Conservation (phyloP, 768 basidiomycete species). For the Gymnopilus dilepis region DNA sequence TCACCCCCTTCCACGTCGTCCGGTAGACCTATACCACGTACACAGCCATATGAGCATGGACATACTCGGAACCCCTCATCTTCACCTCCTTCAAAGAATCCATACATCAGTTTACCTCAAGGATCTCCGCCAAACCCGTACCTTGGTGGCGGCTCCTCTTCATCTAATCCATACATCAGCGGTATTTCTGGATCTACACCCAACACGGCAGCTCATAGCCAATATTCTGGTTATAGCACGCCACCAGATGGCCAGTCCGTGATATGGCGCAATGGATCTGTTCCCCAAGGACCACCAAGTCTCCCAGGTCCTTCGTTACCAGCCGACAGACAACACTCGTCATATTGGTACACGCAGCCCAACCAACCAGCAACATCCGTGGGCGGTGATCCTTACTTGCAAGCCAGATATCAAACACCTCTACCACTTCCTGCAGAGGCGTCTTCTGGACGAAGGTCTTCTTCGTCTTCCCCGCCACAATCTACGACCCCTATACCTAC, state of each 20-base stretch:
- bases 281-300: constrained; percentile 23
- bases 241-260: constrained; percentile 19
- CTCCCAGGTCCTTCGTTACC: constrained; percentile 40
- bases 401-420: constrained; percentile 56
- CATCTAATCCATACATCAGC: constrained; percentile 20
- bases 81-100: constrained; percentile 21
- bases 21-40: constrained; percentile 11
- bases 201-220: constrained; percentile 1
- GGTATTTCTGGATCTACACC: background rate
- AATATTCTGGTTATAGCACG: constrained; percentile 13
- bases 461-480: constrained; percentile 21
- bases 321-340: constrained; percentile 16
- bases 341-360: constrained; percentile 7
- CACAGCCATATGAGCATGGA: constrained; percentile 10
- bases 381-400: constrained; percentile 31
- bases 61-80: constrained; percentile 24
- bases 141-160: constrained; percentile 13
- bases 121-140: constrained; percentile 24
- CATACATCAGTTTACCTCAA: background rate
- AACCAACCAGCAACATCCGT: background rate
- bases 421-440: constrained; percentile 55
- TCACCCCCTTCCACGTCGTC: constrained; percentile 19
- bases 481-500: constrained; percentile 33
- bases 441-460: background rate
- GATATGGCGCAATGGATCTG: constrained; percentile 20